Evolutionary conservation across 495 filamentous ascomycete genomes (phyloP), one percentile per base, ranked within the genome.

Genomic region (Penicillium nucicola): DNA sequence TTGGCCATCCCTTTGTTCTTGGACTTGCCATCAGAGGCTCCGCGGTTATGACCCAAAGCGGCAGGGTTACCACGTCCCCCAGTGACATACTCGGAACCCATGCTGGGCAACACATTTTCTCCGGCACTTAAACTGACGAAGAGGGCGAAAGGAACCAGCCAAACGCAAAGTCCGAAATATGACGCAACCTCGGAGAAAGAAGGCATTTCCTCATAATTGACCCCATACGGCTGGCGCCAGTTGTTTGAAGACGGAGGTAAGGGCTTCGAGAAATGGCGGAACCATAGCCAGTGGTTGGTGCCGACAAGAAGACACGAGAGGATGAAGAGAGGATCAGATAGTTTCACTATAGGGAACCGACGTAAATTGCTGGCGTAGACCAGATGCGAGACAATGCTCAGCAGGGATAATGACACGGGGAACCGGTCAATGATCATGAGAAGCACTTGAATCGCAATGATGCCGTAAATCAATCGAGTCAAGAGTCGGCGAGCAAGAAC

Each of bases 211-310:
- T 73, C 68, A 23, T 67, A 60, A 45, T 64, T 60, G 33, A 80
- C 68, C 58, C 83, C 79, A 66, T 85, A 83, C 50, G 81, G 82
- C 45, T 83, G 70, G 48, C 76, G 69, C 69, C 70, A 74, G 48
- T 66, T 71, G 31, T 57, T 64, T 35, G 56, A 58, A 35, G 65
- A 55, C 33, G 57, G 61, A 18, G 65, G 42, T 6, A 70, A 55
- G 11, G 81, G 76, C 45, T 77, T 73, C 15, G 89, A 92, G 69
- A 98, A 97, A 68, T 96, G 86, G 35, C 80, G 84, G 75, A 98
- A 97, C 92, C 93, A 98, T 41, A 97, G 78, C 73, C 88, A 95
- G 68, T 98, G 93, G 69, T 98, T 97, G n/a, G 87, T 53, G 14
- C 95, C 69, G 33, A 98, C 93, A 33, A 97, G 80, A 11, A 84